phyloP scores from a whole-genome alignment of 176 grass and related monocot genomes.

The Aechmea fasciata region DNA sequence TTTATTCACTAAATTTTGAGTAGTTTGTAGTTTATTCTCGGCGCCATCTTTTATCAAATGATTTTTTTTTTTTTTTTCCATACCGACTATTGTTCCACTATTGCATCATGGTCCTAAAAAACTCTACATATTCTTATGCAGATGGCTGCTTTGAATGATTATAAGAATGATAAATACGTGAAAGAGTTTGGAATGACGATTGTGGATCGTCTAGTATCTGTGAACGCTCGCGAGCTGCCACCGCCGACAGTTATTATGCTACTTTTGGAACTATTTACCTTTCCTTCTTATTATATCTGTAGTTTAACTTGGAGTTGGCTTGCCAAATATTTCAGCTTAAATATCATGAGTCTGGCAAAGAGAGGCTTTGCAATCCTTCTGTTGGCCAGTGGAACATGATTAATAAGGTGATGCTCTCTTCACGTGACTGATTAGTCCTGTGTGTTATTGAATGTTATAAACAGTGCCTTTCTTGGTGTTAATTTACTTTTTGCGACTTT shows the following conservation, averaged over 20 bases:
- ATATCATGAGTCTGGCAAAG: slow-evolving; percentile 57
- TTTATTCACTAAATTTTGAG: not conserved
- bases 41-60: too few relatives aligned
- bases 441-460: not conserved
- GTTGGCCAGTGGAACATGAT: slow-evolving; percentile 78
- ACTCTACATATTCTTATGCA: slow-evolving; percentile 6
- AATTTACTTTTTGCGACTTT: too few relatives aligned
- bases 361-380: slow-evolving; percentile 37
- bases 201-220: slow-evolving; percentile 26
- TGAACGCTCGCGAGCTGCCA: slow-evolving; percentile 48
- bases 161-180: slow-evolving; percentile 34
- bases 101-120: too few relatives aligned
- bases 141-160: slow-evolving; percentile 50
- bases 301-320: slow-evolving; percentile 4
- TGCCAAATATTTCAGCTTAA: slow-evolving; percentile 41
- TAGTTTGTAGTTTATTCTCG: slow-evolving; percentile 12
- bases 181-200: slow-evolving; percentile 45
- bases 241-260: slow-evolving; percentile 38
- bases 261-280: slow-evolving; percentile 3
- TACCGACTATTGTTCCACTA: not conserved
- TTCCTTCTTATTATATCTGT: slow-evolving; percentile 2
- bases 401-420: slow-evolving; percentile 47
- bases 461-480: too few relatives aligned
- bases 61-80: not conserved
- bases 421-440: not conserved